Evolutionary conservation across 2,329 filamentous ascomycete genomes (phyloP).

Genomic region (Fusarium zealandicum): DNA sequence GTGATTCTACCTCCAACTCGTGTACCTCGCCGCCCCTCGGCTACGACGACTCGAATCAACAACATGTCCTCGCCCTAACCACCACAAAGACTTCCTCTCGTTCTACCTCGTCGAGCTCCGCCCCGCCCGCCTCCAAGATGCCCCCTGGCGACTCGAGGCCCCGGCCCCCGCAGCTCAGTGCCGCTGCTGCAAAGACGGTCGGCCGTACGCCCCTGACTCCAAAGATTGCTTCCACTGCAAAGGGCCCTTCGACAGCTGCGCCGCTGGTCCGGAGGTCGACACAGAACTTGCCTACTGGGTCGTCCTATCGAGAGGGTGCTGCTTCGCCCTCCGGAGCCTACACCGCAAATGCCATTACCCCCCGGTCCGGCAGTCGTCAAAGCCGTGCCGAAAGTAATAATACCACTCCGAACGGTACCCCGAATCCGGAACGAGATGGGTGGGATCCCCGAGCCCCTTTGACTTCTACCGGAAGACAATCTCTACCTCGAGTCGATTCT

Average conservation of each 20-base stretch:
- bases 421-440: constrained; percentile 55
- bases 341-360: constrained; percentile 75
- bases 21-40: constrained; percentile 32
- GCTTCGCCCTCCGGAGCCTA: constrained; percentile 44
- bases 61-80: constrained; percentile 45
- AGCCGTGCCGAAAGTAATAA: constrained; percentile 73
- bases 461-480: constrained; percentile 38
- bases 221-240: constrained; percentile 58
- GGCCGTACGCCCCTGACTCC: constrained; percentile 60
- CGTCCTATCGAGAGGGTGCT: constrained; percentile 29
- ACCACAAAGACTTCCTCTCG: constrained; percentile 41
- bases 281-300: constrained; percentile 15
- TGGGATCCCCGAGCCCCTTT: constrained; percentile 53
- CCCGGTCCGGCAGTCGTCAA: constrained; percentile 77
- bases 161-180: constrained; percentile 73
- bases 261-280: constrained; percentile 52
- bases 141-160: constrained; percentile 64
- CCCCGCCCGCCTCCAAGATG: constrained; percentile 42
- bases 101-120: constrained; percentile 39
- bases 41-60: constrained; percentile 34
- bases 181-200: constrained; percentile 63
- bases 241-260: constrained; percentile 49
- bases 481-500: constrained; percentile 36
- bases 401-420: constrained; percentile 70
- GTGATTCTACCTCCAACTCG: constrained; percentile 32